phyloP scores from a whole-genome alignment of 2,329 filamentous ascomycete genomes.

The Calonectria ilicicola region DNA sequence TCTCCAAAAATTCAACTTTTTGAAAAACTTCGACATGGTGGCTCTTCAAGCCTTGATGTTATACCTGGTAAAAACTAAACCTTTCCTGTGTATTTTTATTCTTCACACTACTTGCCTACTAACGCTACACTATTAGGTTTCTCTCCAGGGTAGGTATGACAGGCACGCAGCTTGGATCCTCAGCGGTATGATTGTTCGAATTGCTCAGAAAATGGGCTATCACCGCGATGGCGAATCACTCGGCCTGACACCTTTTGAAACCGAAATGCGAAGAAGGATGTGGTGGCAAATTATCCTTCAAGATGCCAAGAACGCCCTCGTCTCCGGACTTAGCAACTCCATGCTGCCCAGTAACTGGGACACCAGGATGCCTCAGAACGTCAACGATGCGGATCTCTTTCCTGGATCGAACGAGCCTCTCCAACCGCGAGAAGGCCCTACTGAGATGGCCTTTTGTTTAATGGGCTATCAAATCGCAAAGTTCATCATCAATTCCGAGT shows the following conservation, averaged over 20 bases:
- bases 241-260: constrained; percentile 71
- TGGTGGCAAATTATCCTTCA: constrained; percentile 75
- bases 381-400: constrained; percentile 70
- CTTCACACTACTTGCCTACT: constrained; percentile 25
- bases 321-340: constrained; percentile 68
- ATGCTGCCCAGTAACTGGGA: constrained; percentile 66
- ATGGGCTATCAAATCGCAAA: constrained; percentile 62
- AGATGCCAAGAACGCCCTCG: constrained; percentile 67
- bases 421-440: constrained; percentile 65
- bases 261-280: constrained; percentile 74
- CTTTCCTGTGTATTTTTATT: neutral
- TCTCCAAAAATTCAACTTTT: constrained; percentile 66
- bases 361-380: constrained; percentile 66
- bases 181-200: constrained; percentile 70
- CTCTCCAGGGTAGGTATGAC: constrained; percentile 69
- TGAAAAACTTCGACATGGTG: constrained; percentile 68
- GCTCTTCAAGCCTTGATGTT: constrained; percentile 70
- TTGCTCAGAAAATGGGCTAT: constrained; percentile 76
- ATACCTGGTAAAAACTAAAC: constrained; percentile 59
- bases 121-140: constrained; percentile 54
- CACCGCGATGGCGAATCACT: constrained; percentile 71
- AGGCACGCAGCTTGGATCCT: constrained; percentile 71
- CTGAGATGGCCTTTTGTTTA: constrained; percentile 71
- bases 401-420: constrained; percentile 64
- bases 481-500: constrained; percentile 60